A percentile compares a stretch with the other conserved stretches of the same genome.
Conservation (phyloP, 2,329 filamentous ascomycete genomes). For the Botryotinia narcissicola region DNA sequence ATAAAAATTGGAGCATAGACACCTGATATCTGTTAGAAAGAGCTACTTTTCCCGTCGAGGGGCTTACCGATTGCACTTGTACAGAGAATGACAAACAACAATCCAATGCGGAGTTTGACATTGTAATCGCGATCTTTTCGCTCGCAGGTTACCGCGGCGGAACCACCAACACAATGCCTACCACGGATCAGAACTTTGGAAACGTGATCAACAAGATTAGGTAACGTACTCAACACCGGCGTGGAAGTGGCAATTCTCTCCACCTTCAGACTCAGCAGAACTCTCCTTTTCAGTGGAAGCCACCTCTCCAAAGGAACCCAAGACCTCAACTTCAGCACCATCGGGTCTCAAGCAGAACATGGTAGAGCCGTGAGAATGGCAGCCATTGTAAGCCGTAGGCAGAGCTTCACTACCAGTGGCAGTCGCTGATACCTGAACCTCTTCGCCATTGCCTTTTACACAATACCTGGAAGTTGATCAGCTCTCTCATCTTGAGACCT, state of each 20-base stretch:
- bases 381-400: background rate
- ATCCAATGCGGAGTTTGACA: background rate
- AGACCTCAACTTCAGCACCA: constrained; percentile 1
- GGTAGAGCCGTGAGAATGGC: background rate
- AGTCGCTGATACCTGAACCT: background rate
- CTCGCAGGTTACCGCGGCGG: background rate
- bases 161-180: constrained; percentile 1
- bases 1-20: background rate
- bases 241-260: constrained; percentile 2
- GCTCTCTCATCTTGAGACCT: background rate
- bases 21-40: background rate
- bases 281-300: background rate
- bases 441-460: background rate
- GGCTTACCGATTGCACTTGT: constrained; percentile 1
- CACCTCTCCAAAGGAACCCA: too few species aligned
- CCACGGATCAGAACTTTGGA: background rate
- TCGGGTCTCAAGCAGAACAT: background rate
- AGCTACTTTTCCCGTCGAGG: background rate
- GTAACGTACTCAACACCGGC: background rate
- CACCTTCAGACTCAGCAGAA: background rate
- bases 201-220: background rate
- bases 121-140: constrained; percentile 8
- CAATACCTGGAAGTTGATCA: background rate
- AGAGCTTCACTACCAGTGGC: background rate
- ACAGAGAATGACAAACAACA: constrained; percentile 2